Evolutionary conservation across 169 alveolate species (phyloP).

Genomic region (Besnoitia besnoiti): DNA sequence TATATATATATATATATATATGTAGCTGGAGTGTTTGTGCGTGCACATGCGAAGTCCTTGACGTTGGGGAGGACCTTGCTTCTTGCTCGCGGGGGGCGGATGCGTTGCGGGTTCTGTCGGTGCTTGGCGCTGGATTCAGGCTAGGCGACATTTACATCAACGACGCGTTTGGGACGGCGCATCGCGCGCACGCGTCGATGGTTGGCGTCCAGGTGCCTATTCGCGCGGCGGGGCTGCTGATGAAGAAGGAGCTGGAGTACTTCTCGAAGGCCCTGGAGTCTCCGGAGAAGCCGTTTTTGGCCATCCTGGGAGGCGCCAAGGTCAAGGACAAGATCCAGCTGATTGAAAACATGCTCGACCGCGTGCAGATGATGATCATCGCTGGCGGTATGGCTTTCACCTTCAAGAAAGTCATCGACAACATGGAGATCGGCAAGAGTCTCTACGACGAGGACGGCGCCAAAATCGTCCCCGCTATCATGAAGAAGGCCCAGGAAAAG

Average conservation of each 20-base stretch:
- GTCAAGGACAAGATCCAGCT: constrained; percentile 97
- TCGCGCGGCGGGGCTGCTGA: constrained; percentile 93
- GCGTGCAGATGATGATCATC: constrained; percentile 94
- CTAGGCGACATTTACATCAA: constrained; percentile 96
- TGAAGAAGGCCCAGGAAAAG: constrained; percentile 91
- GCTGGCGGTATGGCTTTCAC: constrained; percentile 99
- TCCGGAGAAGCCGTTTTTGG: constrained; percentile 95
- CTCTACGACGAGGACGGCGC: constrained; percentile 97
- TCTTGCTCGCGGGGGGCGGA: too few relatives aligned
- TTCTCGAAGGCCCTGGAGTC: constrained; percentile 94
- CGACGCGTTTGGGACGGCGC: constrained; percentile 99
- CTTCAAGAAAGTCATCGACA: constrained; percentile 90
- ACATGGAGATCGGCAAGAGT: constrained; percentile 92
- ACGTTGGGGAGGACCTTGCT: too few relatives aligned
- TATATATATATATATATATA: too few relatives aligned
- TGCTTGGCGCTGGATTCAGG: constrained; percentile 86
- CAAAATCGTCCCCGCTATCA: constrained; percentile 91
- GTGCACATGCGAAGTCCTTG: too few relatives aligned
- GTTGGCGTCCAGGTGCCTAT: constrained; percentile 91
- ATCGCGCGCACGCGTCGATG: constrained; percentile 98
- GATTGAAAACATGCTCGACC: constrained; percentile 90
- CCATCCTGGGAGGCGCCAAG: constrained; percentile 98
- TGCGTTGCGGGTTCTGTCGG: neutral
- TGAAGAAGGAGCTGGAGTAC: constrained; percentile 96
- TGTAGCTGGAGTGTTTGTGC: too few relatives aligned